Conservation (phyloP, 352 stramenopile genomes). For the Sclerospora graminicola region DNA sequence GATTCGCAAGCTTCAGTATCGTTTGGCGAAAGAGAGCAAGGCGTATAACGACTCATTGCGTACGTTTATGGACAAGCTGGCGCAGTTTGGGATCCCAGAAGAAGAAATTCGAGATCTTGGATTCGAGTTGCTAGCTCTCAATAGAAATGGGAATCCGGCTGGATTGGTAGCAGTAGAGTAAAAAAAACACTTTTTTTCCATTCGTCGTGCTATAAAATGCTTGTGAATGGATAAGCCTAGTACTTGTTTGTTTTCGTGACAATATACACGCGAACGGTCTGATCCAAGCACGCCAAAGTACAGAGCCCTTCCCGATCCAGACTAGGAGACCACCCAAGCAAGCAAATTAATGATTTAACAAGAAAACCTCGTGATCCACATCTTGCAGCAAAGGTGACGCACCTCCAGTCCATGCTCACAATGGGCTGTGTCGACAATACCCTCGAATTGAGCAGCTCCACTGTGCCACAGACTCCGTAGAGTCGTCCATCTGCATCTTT, state of each 20-base stretch:
- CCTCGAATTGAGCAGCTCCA: slow-evolving; percentile 93
- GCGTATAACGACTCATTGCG: too few relatives aligned
- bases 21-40: too few relatives aligned
- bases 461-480: slow-evolving; percentile 83
- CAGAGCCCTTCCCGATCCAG: slow-evolving; percentile 90
- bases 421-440: slow-evolving; percentile 95
- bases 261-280: slow-evolving; percentile 92
- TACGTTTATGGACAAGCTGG: too few relatives aligned
- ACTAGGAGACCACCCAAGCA: slow-evolving; percentile 12
- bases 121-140: too few relatives aligned
- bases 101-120: too few relatives aligned
- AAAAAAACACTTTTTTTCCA: too few relatives aligned
- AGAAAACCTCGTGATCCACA: neutral
- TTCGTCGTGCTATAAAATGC: too few relatives aligned
- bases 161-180: too few relatives aligned
- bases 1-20: too few relatives aligned
- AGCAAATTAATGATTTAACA: neutral
- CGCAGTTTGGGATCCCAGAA: too few relatives aligned
- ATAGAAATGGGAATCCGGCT: too few relatives aligned
- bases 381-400: neutral
- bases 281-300: slow-evolving; percentile 88
- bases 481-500: slow-evolving; percentile 82
- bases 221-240: slow-evolving; percentile 16
- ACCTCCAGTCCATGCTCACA: slow-evolving; percentile 94
- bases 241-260: slow-evolving; percentile 95